These are phyloP conservation scores for Papiliotrema fonsecae DNA, from an alignment of 1,284 basidiomycete genomes.

Conservation along the genomic window DNA sequence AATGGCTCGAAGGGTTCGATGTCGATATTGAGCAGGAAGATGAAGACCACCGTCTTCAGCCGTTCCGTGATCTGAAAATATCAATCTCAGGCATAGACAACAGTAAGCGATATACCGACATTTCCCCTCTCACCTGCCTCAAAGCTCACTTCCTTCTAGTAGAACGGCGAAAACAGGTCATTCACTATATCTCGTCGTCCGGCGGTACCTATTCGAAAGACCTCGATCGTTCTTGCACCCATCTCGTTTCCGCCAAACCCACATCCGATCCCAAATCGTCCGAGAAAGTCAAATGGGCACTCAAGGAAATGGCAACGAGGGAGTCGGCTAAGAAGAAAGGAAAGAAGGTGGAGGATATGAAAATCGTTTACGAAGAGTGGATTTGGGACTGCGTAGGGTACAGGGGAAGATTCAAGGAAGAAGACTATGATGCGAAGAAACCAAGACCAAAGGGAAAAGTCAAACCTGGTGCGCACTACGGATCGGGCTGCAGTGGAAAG, in stretches of 20 bases:
- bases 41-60: conserved; percentile 24
- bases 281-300: conserved; percentile 44
- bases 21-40: conserved; percentile 24
- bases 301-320: conserved; percentile 28
- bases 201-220: conserved; percentile 45
- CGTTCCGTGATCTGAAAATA: conserved; percentile 37
- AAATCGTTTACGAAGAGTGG: conserved; percentile 46
- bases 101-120: conserved; percentile 10
- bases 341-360: conserved; percentile 23
- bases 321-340: conserved; percentile 28
- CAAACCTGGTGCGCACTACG: conserved; percentile 17
- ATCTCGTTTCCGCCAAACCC: conserved; percentile 38
- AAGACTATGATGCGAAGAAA: conserved; percentile 40
- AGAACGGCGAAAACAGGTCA: conserved; percentile 36
- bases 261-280: conserved; percentile 29
- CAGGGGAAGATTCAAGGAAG: conserved; percentile 41
- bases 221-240: conserved; percentile 42
- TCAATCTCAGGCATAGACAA: conserved; percentile 39
- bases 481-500: background rate
- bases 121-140: too few species aligned
- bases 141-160: conserved; percentile 29
- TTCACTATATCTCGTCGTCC: conserved; percentile 26
- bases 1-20: conserved; percentile 30
- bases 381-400: conserved; percentile 48
- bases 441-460: conserved; percentile 24